phyloP scores from a whole-genome alignment of 495 filamentous ascomycete species.

The Neohortaea acidophila region DNA sequence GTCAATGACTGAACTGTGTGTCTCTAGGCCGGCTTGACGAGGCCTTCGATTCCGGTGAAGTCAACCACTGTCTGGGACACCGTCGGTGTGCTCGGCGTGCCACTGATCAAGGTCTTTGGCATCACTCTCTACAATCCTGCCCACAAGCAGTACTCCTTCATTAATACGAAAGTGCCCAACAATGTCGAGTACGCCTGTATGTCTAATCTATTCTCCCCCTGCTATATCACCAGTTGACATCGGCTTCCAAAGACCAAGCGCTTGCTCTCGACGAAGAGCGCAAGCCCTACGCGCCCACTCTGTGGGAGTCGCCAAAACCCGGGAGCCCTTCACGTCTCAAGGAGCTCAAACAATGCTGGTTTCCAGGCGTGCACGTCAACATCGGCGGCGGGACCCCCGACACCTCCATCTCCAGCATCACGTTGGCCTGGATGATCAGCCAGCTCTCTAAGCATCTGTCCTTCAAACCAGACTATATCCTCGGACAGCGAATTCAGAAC shows the following conservation, averaged over 20 bases:
- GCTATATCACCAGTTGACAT: no score
- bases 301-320: constrained; percentile 18
- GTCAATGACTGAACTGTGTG: no score
- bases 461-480: no score
- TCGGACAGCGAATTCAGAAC: no score
- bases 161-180: constrained; percentile 18
- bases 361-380: constrained; percentile 26
- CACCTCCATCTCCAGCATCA: constrained; percentile 20
- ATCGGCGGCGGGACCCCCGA: constrained; percentile 26
- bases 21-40: no score
- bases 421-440: constrained; percentile 23
- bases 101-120: constrained; percentile 18
- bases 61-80: constrained; percentile 16
- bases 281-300: constrained; percentile 16
- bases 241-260: no score
- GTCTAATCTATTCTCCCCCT: no score
- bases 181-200: constrained; percentile 18
- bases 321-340: constrained; percentile 8
- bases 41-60: no score
- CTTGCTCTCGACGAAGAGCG: constrained; percentile 29
- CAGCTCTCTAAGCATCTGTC: no score
- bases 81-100: constrained; percentile 28
- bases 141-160: constrained; percentile 15
- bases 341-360: constrained; percentile 28
- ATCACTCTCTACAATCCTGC: constrained; percentile 14